Percentiles rank a stretch among this genome's conserved stretches.
Evolutionary conservation across 2,329 filamentous ascomycete species (phyloP).

Genomic region (Diplodia mutila): DNA sequence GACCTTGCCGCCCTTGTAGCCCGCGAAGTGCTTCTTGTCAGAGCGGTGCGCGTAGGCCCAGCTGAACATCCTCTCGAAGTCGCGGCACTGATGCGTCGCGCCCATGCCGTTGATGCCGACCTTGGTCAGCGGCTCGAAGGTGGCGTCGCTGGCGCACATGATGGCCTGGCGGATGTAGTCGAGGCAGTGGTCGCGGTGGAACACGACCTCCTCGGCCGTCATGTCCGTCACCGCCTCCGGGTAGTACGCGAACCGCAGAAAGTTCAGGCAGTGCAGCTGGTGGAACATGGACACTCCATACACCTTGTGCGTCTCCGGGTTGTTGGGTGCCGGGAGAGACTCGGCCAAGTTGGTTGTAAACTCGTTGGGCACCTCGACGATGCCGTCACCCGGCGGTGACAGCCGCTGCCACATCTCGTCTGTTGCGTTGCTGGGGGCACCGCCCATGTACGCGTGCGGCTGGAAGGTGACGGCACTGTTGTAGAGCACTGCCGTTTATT

Average conservation of each 20-base stretch:
- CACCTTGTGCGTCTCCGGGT: background rate
- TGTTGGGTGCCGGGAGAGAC: background rate
- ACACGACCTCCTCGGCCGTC: background rate
- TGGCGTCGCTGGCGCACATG: conserved; percentile 25
- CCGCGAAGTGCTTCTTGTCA: background rate
- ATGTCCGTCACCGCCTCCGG: background rate
- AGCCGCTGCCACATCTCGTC: conserved; percentile 5
- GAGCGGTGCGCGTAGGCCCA: conserved; percentile 19
- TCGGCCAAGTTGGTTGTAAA: background rate
- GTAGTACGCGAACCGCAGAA: conserved; percentile 41
- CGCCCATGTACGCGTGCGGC: conserved; percentile 5
- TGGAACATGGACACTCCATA: conserved; percentile 32
- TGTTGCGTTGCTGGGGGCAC: background rate
- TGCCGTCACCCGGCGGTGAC: conserved; percentile 10
- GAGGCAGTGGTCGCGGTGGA: conserved; percentile 26
- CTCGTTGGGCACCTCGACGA: background rate
- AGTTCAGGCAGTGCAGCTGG: conserved; percentile 41
- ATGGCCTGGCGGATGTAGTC: conserved; percentile 27
- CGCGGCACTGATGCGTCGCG: conserved; percentile 8
- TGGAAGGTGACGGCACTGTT: background rate
- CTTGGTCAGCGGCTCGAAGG: conserved; percentile 17
- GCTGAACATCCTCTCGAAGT: conserved; percentile 10
- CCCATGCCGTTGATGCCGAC: conserved; percentile 17
- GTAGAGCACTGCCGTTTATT: background rate
- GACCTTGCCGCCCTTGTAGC: conserved; percentile 4